Evolutionary conservation across 148 eudicot species (phyloP), one percentile per base, ranked within the genome.

Genomic region (Polygonum maritimum): DNA sequence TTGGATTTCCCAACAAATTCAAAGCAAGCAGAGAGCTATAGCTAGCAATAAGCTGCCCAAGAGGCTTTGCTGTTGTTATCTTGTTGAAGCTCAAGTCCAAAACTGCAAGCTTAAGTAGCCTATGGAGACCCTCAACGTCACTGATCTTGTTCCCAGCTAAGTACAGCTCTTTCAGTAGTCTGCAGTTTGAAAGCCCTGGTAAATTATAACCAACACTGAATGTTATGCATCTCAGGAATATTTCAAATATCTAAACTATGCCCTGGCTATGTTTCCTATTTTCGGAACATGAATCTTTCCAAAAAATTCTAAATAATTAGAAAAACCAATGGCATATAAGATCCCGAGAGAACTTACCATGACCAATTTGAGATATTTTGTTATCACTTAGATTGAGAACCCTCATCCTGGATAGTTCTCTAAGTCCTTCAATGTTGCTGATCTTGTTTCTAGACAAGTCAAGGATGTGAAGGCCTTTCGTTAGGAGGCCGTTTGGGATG

Each of bases 21-120:
- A 94, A 78, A 48, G 91, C 97, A 22, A 85, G 80, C 62, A 94
- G 80, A 45, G 97, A 89, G 80, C 85, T 83, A 85, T 92, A 95
- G 84, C 92, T 92, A 36, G 97, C 96, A 36, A 90, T 94, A 45
- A 95, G 85, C 82, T 92, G 98, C 72, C 97, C 98, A 1, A 92
- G 83, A 69, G 89, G 87, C 80, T 94, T 94, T 44, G 92, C 78
- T 38, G 98, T 92, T 12, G 89, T 87, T 62, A 94, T 90, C 84
- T 94, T 94, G 84, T 94, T 94, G 87, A 92, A 94, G 88, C 98
- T 88, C 51, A 94, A 83, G 83, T 94, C 98, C 38, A 94, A 81
- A 51, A 90, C 83, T 12, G 84, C 83, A 22, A 94, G 88, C 83
- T 94, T 94, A 83, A 90, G 74, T 22, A 89, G 88, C 78, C 99